phyloP scores from a whole-genome alignment of 78 protist species.

The Paulinella micropora region DNA sequence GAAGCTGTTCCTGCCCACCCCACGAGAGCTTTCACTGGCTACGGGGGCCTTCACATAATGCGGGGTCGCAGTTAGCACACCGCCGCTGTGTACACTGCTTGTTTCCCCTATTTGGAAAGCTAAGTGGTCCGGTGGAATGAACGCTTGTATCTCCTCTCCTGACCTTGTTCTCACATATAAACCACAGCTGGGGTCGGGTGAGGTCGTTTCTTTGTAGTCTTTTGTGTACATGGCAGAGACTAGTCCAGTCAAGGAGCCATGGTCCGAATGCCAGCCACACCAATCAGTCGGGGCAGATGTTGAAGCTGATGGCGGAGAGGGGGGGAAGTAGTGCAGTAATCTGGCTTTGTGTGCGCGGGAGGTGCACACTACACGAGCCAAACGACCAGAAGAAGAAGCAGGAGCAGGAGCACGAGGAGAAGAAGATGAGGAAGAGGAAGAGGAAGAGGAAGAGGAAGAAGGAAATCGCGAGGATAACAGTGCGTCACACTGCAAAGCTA shows the following conservation, averaged over 20 bases:
- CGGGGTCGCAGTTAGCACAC: constrained; percentile 40
- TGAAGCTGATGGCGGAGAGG: too few species aligned
- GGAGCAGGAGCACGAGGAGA: neutral
- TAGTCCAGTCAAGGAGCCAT: neutral
- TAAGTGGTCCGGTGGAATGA: neutral
- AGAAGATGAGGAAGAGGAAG: neutral
- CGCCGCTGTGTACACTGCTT: constrained; percentile 31
- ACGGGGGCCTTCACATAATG: constrained; percentile 20
- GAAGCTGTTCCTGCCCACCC: constrained; percentile 8
- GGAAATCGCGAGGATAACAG: neutral
- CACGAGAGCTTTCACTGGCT: too few species aligned
- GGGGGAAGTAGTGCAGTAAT: neutral
- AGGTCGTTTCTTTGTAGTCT: too few species aligned
- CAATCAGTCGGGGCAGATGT: too few species aligned
- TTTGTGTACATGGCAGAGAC: neutral
- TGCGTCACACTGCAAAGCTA: neutral
- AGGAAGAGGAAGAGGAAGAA: neutral
- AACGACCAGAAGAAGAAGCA: too few species aligned
- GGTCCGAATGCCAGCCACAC: constrained; percentile 6
- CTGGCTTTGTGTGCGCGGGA: neutral
- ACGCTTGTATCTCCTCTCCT: constrained; percentile 8
- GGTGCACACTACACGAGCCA: neutral
- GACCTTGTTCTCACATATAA: constrained; percentile 5
- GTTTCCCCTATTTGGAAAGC: constrained; percentile 44
- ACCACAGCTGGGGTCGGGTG: neutral